Conservation (phyloP, 208 protist species). For the Endotrypanum monterogeii region DNA sequence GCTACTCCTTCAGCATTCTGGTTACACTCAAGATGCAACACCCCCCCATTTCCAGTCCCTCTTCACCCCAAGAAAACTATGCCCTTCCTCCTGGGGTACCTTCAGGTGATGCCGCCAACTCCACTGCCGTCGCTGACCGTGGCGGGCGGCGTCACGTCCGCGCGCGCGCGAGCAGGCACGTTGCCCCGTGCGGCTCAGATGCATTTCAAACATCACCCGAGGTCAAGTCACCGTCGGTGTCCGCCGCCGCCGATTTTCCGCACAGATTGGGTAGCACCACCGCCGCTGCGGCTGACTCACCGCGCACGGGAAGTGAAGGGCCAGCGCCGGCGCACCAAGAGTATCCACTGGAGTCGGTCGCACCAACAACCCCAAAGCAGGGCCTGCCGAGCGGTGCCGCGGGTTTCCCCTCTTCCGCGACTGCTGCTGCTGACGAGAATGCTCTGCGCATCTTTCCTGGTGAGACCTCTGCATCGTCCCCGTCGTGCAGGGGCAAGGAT, state of each 20-base stretch:
- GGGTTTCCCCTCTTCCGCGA: not conserved
- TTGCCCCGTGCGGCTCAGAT: conserved; percentile 5
- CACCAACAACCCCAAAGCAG: not conserved
- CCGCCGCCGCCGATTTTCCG: not conserved
- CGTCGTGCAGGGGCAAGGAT: not conserved
- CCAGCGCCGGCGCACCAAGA: not conserved
- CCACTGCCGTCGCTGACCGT: not conserved
- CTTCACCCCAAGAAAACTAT: too few relatives aligned
- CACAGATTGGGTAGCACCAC: not conserved
- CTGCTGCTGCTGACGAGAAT: conserved; percentile 1
- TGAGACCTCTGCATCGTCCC: not conserved
- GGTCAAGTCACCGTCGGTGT: conserved; percentile 3
- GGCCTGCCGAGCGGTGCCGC: not conserved
- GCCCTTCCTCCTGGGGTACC: too few relatives aligned
- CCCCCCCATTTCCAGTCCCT: too few relatives aligned
- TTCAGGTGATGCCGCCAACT: too few relatives aligned
- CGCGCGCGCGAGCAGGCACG: not conserved
- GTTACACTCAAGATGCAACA: too few relatives aligned
- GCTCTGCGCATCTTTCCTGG: not conserved
- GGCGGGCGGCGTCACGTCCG: conserved; percentile 25
- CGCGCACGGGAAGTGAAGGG: not conserved
- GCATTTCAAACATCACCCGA: not conserved
- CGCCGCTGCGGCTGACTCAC: not conserved
- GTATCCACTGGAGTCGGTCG: not conserved
- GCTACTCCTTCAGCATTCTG: too few relatives aligned